Conservation (phyloP, 768 basidiomycete species). For the Tulasnella sp. region DNA sequence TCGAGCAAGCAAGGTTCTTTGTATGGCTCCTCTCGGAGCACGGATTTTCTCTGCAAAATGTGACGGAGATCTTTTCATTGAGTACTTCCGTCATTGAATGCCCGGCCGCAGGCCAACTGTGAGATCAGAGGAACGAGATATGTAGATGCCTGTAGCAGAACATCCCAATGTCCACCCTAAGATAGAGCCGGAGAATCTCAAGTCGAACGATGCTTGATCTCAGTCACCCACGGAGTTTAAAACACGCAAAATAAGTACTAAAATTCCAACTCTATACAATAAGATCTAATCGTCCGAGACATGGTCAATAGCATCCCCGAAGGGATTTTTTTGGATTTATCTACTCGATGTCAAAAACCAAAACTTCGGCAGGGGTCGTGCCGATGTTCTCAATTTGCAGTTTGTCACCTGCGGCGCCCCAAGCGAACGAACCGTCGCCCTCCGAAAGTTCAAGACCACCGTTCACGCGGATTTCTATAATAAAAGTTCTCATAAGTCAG, state of each 20-base stretch:
- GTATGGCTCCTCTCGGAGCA: too few relatives aligned
- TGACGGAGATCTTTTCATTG: too few relatives aligned
- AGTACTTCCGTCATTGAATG: too few relatives aligned
- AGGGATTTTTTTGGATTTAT: neutral
- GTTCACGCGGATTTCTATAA: constrained; percentile 2
- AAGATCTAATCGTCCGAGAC: neutral
- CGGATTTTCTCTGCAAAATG: too few relatives aligned
- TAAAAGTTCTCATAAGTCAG: neutral
- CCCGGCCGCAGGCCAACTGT: too few relatives aligned
- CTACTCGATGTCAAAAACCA: constrained; percentile 17
- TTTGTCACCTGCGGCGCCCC: constrained; percentile 13
- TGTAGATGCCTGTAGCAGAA: too few relatives aligned
- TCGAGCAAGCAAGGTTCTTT: too few relatives aligned
- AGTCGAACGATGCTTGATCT: neutral
- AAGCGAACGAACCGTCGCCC: constrained; percentile 18
- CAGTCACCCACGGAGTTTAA: neutral
- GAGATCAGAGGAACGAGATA: too few relatives aligned
- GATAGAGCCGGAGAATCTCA: too few relatives aligned
- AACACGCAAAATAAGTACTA: neutral
- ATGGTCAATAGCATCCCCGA: neutral
- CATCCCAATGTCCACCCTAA: too few relatives aligned
- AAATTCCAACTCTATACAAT: neutral
- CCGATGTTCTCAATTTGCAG: constrained; percentile 19
- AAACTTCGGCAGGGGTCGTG: constrained; percentile 3
- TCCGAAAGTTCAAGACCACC: constrained; percentile 21